A percentile compares a stretch with the other conserved stretches of the same genome.
Conservation (phyloP, 2,329 filamentous ascomycete genomes). For the Leptodontidium sp. region DNA sequence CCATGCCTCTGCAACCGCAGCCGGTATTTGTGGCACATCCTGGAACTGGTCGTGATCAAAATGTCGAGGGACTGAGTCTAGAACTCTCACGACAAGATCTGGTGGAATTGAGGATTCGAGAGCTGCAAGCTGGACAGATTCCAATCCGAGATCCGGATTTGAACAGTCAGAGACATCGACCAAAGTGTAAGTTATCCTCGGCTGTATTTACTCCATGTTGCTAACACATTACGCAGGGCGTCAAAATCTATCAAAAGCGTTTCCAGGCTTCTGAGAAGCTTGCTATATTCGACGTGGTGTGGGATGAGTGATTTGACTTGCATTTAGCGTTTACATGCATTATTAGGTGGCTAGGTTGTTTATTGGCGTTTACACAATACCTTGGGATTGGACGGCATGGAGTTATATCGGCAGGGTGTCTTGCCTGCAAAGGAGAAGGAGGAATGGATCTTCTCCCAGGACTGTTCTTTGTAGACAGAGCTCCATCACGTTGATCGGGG, state of each 20-base stretch:
- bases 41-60: slow-evolving; percentile 3
- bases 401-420: not conserved
- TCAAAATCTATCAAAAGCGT: slow-evolving; percentile 35
- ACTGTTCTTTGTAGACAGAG: not conserved
- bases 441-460: not conserved
- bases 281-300: slow-evolving; percentile 5
- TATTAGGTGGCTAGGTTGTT: not conserved
- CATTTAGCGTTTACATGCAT: slow-evolving; percentile 31
- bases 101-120: slow-evolving; percentile 40
- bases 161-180: slow-evolving; percentile 25
- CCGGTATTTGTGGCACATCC: slow-evolving; percentile 30
- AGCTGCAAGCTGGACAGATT: slow-evolving; percentile 36
- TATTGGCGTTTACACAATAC: slow-evolving; percentile 23
- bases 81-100: slow-evolving; percentile 34
- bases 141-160: slow-evolving; percentile 41
- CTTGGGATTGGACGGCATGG: slow-evolving; percentile 14
- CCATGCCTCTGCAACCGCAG: slow-evolving; percentile 30
- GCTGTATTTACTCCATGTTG: not conserved
- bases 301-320: slow-evolving; percentile 21
- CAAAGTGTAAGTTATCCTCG: slow-evolving; percentile 34
- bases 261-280: slow-evolving; percentile 42
- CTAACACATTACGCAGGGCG: slow-evolving; percentile 36
- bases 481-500: slow-evolving; percentile 1
- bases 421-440: not conserved
- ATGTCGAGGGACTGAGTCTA: slow-evolving; percentile 17